These are phyloP conservation scores for Lepidium aucheri DNA, from an alignment of 345 rosid genomes.

Conservation along the genomic window DNA sequence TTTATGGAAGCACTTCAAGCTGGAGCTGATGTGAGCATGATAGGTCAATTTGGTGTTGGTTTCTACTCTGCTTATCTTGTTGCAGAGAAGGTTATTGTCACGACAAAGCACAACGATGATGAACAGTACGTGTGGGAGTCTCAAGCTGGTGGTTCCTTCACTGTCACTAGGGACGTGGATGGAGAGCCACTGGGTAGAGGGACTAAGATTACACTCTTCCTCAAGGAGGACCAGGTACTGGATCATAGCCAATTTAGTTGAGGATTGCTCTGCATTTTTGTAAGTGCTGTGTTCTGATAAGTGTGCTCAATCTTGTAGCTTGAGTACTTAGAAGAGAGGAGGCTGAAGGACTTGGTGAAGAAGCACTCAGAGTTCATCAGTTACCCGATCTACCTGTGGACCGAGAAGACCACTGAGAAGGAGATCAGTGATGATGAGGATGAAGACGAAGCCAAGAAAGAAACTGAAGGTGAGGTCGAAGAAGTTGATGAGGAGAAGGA, in stretches of 20 bases:
- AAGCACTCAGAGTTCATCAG: conserved; percentile 93
- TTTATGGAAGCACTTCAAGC: conserved; percentile 91
- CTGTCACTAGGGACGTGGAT: conserved; percentile 58
- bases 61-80: conserved; percentile 94
- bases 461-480: conserved; percentile 63
- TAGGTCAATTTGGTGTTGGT: conserved; percentile 89
- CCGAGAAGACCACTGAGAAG: conserved; percentile 85
- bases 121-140: conserved; percentile 89
- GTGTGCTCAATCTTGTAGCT: conserved; percentile 29
- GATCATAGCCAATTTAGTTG: too few relatives aligned
- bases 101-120: conserved; percentile 75
- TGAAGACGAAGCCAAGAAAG: conserved; percentile 59
- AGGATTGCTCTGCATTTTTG: neutral
- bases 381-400: conserved; percentile 78
- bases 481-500: conserved; percentile 81
- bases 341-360: conserved; percentile 86
- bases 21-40: conserved; percentile 96
- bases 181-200: conserved; percentile 91
- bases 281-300: neutral
- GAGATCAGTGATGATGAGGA: conserved; percentile 87
- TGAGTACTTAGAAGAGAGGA: conserved; percentile 83
- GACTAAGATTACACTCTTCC: conserved; percentile 71
- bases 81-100: conserved; percentile 75
- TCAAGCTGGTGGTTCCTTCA: conserved; percentile 94
- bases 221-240: conserved; percentile 72